Conservation (phyloP, 345 rosid species). For the Moricandia moricandioides region DNA sequence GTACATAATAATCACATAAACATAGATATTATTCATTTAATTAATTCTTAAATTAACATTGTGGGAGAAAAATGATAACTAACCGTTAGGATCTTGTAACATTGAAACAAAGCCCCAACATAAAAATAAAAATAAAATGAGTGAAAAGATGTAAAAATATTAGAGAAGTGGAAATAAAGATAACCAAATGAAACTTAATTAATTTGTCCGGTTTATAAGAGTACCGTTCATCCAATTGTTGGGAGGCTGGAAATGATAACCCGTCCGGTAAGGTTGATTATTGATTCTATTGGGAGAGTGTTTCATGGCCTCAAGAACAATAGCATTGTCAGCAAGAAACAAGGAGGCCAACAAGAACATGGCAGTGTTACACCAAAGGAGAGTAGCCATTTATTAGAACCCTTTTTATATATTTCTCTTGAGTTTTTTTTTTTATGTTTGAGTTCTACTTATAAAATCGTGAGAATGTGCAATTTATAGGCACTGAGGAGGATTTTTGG, state of each 20-base stretch:
- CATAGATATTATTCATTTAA: not conserved
- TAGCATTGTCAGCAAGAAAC: slow-evolving; percentile 14
- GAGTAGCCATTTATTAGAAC: slow-evolving; percentile 10
- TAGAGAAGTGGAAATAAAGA: not conserved
- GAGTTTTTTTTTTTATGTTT: not conserved
- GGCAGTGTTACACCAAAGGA: slow-evolving; percentile 17
- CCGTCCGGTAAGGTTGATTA: slow-evolving; percentile 65
- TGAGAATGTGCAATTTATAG: slow-evolving; percentile 18
- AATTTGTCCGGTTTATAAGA: not conserved
- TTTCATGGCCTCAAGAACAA: slow-evolving; percentile 19
- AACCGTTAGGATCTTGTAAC: slow-evolving; percentile 4
- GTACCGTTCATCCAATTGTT: slow-evolving; percentile 79
- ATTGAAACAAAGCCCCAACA: not conserved
- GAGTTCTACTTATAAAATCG: not conserved
- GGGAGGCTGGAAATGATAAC: slow-evolving; percentile 69
- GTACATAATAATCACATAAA: not conserved
- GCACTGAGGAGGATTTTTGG: not conserved
- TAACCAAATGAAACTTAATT: not conserved
- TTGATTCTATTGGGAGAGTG: not conserved
- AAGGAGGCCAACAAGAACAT: slow-evolving; percentile 15
- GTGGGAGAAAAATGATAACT: not conserved
- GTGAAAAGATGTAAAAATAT: not conserved
- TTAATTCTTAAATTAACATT: not conserved
- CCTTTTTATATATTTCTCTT: not conserved
- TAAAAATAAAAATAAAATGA: not conserved